Percentiles rank a stretch among this genome's conserved stretches.
Evolutionary conservation across 1,284 basidiomycete genomes (phyloP).

Genomic region (Ustilago tritici): DNA sequence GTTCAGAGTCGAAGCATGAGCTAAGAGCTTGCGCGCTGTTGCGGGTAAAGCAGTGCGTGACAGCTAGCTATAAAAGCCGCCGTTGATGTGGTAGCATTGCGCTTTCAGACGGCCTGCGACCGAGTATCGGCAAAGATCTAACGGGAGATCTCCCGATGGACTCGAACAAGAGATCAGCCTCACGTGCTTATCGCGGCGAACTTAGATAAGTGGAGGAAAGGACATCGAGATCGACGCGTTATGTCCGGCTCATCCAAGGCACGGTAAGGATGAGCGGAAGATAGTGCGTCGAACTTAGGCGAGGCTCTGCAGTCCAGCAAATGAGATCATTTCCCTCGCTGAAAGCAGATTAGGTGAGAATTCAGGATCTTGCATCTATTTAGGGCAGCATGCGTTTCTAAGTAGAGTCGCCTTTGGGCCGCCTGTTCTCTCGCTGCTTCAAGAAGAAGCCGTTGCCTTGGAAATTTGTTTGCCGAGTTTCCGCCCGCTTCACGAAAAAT

Average conservation of each 20-base stretch:
- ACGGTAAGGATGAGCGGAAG: neutral
- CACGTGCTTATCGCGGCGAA: neutral
- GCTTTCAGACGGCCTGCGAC: too few species aligned
- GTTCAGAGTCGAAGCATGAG: neutral
- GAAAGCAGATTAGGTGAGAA: constrained; percentile 31
- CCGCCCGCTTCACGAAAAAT: neutral
- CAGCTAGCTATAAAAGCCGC: neutral
- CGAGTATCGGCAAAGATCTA: neutral
- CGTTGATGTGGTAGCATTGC: too few species aligned
- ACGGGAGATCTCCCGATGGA: neutral
- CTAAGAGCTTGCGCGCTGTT: neutral
- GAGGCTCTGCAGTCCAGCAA: neutral
- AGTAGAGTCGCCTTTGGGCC: constrained; percentile 12
- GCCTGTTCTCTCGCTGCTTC: neutral
- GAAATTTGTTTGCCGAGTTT: constrained; percentile 5
- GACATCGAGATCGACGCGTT: constrained; percentile 32
- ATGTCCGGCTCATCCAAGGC: neutral
- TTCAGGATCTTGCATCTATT: constrained; percentile 27
- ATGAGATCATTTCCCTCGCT: neutral
- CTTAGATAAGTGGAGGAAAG: constrained; percentile 35
- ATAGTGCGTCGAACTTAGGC: constrained; percentile 2
- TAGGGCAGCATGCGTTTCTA: constrained; percentile 17
- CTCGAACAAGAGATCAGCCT: neutral
- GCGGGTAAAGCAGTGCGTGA: neutral
- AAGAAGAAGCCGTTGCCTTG: neutral